Conservation (phyloP, 768 basidiomycete genomes). For the Phaeotremella fagi region DNA sequence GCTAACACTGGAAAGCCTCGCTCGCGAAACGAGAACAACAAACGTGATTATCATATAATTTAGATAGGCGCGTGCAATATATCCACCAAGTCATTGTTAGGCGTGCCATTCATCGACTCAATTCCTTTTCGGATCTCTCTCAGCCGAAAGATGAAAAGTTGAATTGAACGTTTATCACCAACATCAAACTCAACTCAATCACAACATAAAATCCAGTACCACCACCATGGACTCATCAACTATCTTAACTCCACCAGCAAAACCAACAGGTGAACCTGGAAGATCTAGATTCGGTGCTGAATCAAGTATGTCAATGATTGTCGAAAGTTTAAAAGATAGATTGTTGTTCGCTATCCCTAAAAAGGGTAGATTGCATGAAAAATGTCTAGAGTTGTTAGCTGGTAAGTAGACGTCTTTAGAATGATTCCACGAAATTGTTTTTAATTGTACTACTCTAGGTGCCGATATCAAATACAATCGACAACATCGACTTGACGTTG, state of each 20-base stretch:
- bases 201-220: neutral
- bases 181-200: neutral
- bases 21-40: no score
- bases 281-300: constrained; percentile 43
- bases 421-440: neutral
- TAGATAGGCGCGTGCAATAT: no score
- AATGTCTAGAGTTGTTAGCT: constrained; percentile 75
- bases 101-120: neutral
- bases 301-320: constrained; percentile 55
- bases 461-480: constrained; percentile 94
- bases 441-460: constrained; percentile 52
- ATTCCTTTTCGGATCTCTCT: neutral
- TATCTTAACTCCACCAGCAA: constrained; percentile 1
- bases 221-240: constrained; percentile 5
- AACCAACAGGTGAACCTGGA: constrained; percentile 7
- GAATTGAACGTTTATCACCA: neutral
- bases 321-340: constrained; percentile 76
- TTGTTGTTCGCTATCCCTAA: constrained; percentile 94
- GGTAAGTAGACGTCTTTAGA: constrained; percentile 54
- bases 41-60: no score
- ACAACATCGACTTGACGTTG: constrained; percentile 82
- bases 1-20: no score
- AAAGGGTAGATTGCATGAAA: constrained; percentile 93
- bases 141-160: neutral
- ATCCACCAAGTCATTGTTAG: no score